These are phyloP conservation scores for Cyclotella sp. DNA, from an alignment of 108 stramenopile species.

Conservation along the genomic window DNA sequence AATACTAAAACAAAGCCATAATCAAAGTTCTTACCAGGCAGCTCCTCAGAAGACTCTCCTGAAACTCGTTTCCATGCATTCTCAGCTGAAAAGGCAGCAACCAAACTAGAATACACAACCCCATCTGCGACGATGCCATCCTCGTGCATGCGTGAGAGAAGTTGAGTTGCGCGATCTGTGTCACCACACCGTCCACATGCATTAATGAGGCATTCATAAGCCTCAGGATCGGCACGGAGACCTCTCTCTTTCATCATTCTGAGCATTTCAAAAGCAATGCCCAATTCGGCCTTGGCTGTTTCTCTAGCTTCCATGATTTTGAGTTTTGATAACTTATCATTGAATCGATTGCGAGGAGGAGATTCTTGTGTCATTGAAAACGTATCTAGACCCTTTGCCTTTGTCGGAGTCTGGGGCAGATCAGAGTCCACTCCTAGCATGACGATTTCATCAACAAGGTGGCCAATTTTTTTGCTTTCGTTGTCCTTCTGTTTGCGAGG, in stretches of 20 bases:
- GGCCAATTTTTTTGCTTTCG: constrained; percentile 28
- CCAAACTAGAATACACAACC: constrained; percentile 85
- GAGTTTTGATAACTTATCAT: constrained; percentile 71
- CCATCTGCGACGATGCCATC: constrained; percentile 90
- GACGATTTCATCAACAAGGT: constrained; percentile 51
- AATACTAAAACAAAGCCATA: background rate
- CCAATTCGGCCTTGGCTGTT: constrained; percentile 74
- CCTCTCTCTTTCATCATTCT: constrained; percentile 87
- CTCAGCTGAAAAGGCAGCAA: constrained; percentile 82
- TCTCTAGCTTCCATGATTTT: constrained; percentile 87
- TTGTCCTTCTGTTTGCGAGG: constrained; percentile 20
- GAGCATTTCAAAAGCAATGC: constrained; percentile 83
- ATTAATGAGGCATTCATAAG: constrained; percentile 84
- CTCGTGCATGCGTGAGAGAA: constrained; percentile 82
- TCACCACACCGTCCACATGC: constrained; percentile 88
- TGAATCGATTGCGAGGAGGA: constrained; percentile 62
- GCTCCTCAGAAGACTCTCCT: constrained; percentile 64
- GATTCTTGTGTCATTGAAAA: constrained; percentile 9
- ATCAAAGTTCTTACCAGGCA: constrained; percentile 57
- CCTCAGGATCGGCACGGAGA: constrained; percentile 78
- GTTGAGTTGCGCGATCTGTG: constrained; percentile 78
- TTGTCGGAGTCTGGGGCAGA: constrained; percentile 39
- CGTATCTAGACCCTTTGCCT: background rate
- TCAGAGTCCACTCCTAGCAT: constrained; percentile 31
- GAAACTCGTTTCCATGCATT: constrained; percentile 75